phyloP scores from a whole-genome alignment of 2,329 filamentous ascomycete species.

The Penicillium freii region DNA sequence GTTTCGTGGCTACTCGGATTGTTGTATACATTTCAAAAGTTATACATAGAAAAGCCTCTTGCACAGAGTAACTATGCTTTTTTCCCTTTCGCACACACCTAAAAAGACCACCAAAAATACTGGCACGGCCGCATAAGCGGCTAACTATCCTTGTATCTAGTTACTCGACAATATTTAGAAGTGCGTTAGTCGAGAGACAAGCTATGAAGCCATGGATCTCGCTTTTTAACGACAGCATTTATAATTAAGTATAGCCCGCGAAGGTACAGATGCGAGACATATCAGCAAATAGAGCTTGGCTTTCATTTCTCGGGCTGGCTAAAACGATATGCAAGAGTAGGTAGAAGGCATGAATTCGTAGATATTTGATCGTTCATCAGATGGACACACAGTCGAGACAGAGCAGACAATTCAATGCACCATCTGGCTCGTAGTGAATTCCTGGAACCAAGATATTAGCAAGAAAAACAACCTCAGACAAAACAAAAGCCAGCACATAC shows the following conservation, averaged over 20 bases:
- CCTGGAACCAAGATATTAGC: slow-evolving; percentile 22
- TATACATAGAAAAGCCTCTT: no score
- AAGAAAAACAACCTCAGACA: neutral
- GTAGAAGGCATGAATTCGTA: slow-evolving; percentile 20
- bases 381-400: neutral
- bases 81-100: no score
- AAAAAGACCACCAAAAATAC: no score
- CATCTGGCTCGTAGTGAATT: slow-evolving; percentile 37
- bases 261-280: neutral
- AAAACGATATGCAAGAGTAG: slow-evolving; percentile 3
- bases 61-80: no score
- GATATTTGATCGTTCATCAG: slow-evolving; percentile 21
- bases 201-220: neutral
- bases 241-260: neutral
- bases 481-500: slow-evolving; percentile 44
- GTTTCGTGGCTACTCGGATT: neutral
- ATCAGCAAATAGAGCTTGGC: neutral
- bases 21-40: neutral
- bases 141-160: neutral
- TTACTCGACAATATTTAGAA: neutral
- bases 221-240: neutral
- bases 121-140: no score
- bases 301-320: neutral
- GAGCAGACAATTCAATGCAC: slow-evolving; percentile 27
- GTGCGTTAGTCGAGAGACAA: neutral